Percentiles rank a stretch among this genome's conserved stretches.
These are phyloP conservation scores for Acacia crassicarpa DNA, from an alignment of 306 rosid genomes.

Conservation along the genomic window DNA sequence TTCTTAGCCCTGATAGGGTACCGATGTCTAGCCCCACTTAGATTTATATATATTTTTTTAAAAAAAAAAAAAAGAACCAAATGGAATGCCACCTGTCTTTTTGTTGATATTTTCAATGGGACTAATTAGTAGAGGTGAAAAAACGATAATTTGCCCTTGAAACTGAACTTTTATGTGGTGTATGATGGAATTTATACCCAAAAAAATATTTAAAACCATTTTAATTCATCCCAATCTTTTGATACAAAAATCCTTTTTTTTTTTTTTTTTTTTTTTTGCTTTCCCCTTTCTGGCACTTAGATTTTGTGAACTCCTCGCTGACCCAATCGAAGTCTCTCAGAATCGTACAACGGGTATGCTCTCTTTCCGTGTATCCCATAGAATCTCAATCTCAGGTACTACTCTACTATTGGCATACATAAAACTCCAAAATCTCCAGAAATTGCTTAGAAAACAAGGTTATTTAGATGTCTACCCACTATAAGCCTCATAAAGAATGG, in stretches of 20 bases:
- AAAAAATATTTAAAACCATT: not conserved
- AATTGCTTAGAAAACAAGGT: constrained; percentile 17
- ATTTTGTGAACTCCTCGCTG: not conserved
- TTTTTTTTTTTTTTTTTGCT: not conserved
- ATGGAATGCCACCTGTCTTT: no score
- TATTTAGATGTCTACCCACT: constrained; percentile 25
- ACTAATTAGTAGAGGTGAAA: not conserved
- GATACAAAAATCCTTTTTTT: not conserved
- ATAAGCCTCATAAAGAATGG: constrained; percentile 50
- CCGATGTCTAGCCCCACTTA: no score
- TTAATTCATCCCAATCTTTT: not conserved
- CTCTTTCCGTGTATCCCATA: not conserved
- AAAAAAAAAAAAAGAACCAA: no score
- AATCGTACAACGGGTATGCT: not conserved
- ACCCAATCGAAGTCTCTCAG: not conserved
- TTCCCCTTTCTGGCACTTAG: not conserved
- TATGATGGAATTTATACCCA: not conserved
- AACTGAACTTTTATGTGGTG: not conserved
- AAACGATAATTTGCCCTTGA: not conserved
- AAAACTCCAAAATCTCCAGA: constrained; percentile 34
- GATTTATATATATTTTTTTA: no score
- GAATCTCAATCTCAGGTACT: constrained; percentile 18
- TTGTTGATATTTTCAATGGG: no score
- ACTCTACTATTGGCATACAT: constrained; percentile 16
- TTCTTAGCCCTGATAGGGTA: no score